These are phyloP conservation scores for Euphorbia lathyris DNA, from an alignment of 345 rosid genomes.

Conservation along the genomic window DNA sequence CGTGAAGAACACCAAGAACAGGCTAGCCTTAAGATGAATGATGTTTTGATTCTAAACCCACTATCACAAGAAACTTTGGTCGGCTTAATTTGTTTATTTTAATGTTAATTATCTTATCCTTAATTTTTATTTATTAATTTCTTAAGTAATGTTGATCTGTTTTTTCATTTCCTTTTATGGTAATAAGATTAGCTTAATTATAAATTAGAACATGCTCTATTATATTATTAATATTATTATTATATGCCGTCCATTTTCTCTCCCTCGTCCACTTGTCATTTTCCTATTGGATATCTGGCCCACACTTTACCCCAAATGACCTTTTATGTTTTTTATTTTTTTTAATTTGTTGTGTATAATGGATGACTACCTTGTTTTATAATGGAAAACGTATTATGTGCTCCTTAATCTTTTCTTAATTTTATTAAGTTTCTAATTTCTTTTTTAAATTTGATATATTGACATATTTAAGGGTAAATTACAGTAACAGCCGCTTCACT, in stretches of 20 bases:
- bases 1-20: slow-evolving; percentile 48
- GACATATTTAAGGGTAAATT: too few relatives aligned
- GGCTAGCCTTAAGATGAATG: slow-evolving; percentile 22
- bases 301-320: slow-evolving; percentile 8
- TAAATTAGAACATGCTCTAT: slow-evolving; percentile 17
- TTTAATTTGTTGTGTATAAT: neutral
- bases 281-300: neutral
- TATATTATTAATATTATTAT: too few relatives aligned
- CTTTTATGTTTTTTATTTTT: neutral
- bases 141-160: neutral
- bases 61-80: slow-evolving; percentile 44
- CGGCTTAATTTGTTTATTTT: slow-evolving; percentile 27
- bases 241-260: slow-evolving; percentile 34
- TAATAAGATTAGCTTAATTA: slow-evolving; percentile 19
- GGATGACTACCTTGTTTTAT: slow-evolving; percentile 23
- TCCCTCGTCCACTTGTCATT: slow-evolving; percentile 37
- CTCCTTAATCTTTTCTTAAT: too few relatives aligned
- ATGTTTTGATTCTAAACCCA: slow-evolving; percentile 22
- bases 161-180: slow-evolving; percentile 17
- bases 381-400: too few relatives aligned
- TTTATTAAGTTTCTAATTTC: too few relatives aligned
- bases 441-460: too few relatives aligned
- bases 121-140: neutral
- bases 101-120: neutral
- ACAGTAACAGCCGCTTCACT: too few relatives aligned